Percentiles rank a stretch among this genome's conserved stretches.
Evolutionary conservation across 2,329 filamentous ascomycete species (phyloP).

Genomic region (Sodiomyces alkalinus): DNA sequence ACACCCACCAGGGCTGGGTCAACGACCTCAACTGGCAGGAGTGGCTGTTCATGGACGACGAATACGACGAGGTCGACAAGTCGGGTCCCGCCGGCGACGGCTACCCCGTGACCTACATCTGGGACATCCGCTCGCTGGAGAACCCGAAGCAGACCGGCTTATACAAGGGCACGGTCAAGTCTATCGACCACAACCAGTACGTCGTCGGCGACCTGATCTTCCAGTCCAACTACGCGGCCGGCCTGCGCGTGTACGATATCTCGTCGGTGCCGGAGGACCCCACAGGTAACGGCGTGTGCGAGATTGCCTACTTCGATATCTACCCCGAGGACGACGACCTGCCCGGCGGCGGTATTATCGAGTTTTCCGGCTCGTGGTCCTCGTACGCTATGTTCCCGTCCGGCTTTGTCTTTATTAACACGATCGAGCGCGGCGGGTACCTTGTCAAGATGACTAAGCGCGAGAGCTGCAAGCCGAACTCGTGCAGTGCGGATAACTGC

Average conservation of each 20-base stretch:
- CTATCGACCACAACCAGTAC: conserved; percentile 20
- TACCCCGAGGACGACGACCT: conserved; percentile 16
- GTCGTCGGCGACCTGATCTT: conserved; percentile 21
- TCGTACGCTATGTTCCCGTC: conserved; percentile 5
- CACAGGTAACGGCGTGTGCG: conserved; percentile 21
- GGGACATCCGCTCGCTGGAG: conserved; percentile 24
- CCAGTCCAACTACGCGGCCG: conserved; percentile 27
- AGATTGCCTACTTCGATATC: conserved; percentile 27
- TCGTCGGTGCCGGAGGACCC: conserved; percentile 13
- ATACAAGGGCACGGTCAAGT: conserved; percentile 17
- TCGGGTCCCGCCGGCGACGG: conserved; percentile 20
- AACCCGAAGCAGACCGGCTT: conserved; percentile 22
- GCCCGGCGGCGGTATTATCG: conserved; percentile 7
- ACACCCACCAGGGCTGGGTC: conserved; percentile 44
- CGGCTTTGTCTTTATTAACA: conserved; percentile 6
- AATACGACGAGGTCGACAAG: conserved; percentile 25
- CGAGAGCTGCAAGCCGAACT: conserved; percentile 1
- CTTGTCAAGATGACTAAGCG: conserved; percentile 3
- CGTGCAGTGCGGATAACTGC: conserved; percentile 27
- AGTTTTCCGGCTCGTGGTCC: conserved; percentile 4
- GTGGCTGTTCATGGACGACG: conserved; percentile 28
- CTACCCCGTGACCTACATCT: conserved; percentile 29
- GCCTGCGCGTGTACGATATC: conserved; percentile 19
- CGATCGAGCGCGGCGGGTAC: conserved; percentile 6
- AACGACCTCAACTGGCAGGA: conserved; percentile 27